phyloP scores from a whole-genome alignment of 306 rosid genomes.

The Sesbania bispinosa region DNA sequence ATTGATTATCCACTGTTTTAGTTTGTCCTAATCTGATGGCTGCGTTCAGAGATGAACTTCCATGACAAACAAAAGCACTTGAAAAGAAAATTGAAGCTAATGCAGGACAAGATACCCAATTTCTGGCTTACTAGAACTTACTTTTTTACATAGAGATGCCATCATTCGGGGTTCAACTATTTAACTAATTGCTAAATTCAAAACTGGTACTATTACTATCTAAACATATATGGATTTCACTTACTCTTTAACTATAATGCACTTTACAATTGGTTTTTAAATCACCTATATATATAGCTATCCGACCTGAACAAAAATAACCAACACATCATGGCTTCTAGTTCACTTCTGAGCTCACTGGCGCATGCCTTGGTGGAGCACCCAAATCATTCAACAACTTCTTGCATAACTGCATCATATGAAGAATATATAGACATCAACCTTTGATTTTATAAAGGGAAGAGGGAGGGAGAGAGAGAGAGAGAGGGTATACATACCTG shows the following conservation, averaged over 20 bases:
- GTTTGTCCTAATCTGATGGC: too few relatives aligned
- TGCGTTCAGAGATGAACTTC: background rate
- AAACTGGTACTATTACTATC: background rate
- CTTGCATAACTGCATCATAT: slow-evolving; percentile 64
- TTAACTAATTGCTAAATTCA: background rate
- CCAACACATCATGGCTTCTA: slow-evolving; percentile 1
- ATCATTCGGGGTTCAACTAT: background rate
- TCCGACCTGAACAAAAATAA: background rate
- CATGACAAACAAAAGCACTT: background rate
- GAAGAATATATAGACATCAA: slow-evolving; percentile 1
- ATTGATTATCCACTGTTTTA: background rate
- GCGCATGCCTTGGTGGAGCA: slow-evolving; percentile 44
- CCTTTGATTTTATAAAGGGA: background rate
- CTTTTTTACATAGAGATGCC: background rate
- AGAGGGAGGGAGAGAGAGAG: background rate
- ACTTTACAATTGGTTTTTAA: background rate
- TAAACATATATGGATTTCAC: background rate
- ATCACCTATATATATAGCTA: background rate
- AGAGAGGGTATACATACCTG: slow-evolving; percentile 44
- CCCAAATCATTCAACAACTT: slow-evolving; percentile 68
- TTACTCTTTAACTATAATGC: background rate
- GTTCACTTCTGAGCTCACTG: slow-evolving; percentile 29
- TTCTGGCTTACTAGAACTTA: background rate
- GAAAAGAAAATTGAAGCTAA: background rate
- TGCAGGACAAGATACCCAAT: background rate